Base-by-base conservation (phyloP, 208 protist species). In the Porcisia deanei region DNA sequence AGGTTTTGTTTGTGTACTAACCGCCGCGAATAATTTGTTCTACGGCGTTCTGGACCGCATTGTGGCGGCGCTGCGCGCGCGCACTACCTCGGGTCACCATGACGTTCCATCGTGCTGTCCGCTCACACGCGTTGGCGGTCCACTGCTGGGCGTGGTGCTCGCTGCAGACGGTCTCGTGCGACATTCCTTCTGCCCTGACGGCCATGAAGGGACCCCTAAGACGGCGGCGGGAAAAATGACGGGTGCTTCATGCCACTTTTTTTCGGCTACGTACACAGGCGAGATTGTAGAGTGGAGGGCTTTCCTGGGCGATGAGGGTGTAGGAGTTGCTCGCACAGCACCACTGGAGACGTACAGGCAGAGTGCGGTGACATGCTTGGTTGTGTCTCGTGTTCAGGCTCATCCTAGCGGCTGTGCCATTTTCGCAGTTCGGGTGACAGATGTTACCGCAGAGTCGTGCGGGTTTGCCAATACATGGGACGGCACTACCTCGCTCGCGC, bases 361-460 rank as follows among this genome's bases (percentile, higher is more conserved):
- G 47, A 25, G 25, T 10, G 66, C 43, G 45, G n/a, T 25, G 54
- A 6, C 47, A 45, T 61, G 64, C 43, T 58, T 49, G 43, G n/a
- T 79, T n/a, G 73, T 73, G 39, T 68, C 73, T 22, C 70, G 61
- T 0, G 76, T 93, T 41, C 68, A 73, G 34, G 87, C 88, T 0
- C 92, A 96, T 68, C 67, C 68, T 0, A 43, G 76, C 0, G 84
- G 86, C 10, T 96, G 92, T 60, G 92, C 92, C 9, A 76, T 96
- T 14, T 96, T 96, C 67, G 72, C 89, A 1, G 87, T 93, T 25
- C 73, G 75, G 1, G 75, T 81, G 10, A 73, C 43, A 52, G 63
- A 39, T 14, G 73, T 53, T 3, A 20, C 2, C 52, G 25, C 54
- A 22, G 25, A 34, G 20, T 25, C 14, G 47, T 65, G 60, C 16